Percentiles rank a stretch among this genome's conserved stretches.
Evolutionary conservation across 2,329 filamentous ascomycete species (phyloP).

Genomic region (Colletotrichum sp.): DNA sequence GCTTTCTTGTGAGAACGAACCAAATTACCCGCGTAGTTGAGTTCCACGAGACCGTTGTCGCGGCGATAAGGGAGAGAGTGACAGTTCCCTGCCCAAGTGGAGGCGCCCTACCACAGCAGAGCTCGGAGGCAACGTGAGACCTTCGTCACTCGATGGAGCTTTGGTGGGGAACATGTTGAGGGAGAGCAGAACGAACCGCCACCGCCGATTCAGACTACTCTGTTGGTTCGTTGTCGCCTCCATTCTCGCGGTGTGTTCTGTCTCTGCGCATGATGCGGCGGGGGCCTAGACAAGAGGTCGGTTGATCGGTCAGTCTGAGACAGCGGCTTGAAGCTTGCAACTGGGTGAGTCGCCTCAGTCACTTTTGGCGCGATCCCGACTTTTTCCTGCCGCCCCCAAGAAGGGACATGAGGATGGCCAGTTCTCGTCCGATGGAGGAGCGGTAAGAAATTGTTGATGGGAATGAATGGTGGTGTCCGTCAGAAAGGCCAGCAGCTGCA

Average conservation of each 20-base stretch:
- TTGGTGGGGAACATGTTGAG: conserved; percentile 18
- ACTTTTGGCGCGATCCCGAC: neutral
- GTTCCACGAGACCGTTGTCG: neutral
- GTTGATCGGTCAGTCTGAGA: neutral
- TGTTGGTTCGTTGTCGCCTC: neutral
- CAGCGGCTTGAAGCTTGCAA: neutral
- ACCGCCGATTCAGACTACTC: neutral
- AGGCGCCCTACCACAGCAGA: neutral
- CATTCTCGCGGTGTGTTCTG: neutral
- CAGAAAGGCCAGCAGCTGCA: neutral
- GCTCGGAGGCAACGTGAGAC: conserved; percentile 16
- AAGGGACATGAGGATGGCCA: neutral
- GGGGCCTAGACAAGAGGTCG: neutral
- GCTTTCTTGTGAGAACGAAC: neutral
- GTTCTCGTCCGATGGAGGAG: neutral
- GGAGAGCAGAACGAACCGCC: neutral
- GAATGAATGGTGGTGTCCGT: neutral
- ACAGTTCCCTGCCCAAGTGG: neutral
- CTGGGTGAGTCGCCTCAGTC: neutral
- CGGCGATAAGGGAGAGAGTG: conserved; percentile 3
- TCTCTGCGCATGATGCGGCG: neutral
- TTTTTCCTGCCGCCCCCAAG: neutral
- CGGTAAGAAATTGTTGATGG: neutral
- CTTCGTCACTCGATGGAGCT: conserved; percentile 17
- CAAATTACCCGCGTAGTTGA: neutral